Conservation (phyloP, 78 protist species). For the Anaeramoeba ignava region DNA sequence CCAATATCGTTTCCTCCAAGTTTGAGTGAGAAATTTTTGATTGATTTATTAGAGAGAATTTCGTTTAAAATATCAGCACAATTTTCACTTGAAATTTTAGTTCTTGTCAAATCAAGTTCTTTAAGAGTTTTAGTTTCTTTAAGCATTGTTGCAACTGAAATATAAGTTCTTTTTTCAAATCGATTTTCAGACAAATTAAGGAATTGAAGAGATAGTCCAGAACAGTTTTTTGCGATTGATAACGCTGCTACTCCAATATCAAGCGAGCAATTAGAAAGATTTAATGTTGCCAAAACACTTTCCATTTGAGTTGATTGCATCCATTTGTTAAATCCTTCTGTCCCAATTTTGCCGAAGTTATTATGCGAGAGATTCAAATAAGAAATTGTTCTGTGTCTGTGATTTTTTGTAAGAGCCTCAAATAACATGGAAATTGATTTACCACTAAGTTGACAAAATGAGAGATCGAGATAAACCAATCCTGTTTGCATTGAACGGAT, state of each 20-base stretch:
- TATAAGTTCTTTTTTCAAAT: background rate
- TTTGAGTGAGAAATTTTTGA: background rate
- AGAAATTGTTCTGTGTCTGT: background rate
- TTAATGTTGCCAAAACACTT: background rate
- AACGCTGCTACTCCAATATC: background rate
- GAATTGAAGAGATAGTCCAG: background rate
- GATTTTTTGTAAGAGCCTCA: background rate
- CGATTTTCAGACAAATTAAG: background rate
- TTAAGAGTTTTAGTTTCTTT: background rate
- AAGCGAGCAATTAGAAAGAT: background rate
- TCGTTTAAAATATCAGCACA: background rate
- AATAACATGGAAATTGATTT: background rate
- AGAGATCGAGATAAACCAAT: background rate
- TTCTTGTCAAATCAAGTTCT: background rate
- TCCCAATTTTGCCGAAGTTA: background rate
- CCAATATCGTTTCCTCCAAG: background rate
- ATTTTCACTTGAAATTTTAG: background rate
- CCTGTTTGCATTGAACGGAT: background rate
- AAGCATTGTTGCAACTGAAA: background rate
- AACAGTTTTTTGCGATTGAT: background rate
- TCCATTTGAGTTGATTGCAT: background rate
- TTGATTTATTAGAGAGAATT: background rate
- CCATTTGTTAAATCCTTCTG: background rate
- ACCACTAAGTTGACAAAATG: background rate
- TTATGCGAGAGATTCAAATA: background rate